Percentiles rank a stretch among this genome's conserved stretches.
Conservation (phyloP, 176 grass and related monocot species). For the Themeda triandra region DNA sequence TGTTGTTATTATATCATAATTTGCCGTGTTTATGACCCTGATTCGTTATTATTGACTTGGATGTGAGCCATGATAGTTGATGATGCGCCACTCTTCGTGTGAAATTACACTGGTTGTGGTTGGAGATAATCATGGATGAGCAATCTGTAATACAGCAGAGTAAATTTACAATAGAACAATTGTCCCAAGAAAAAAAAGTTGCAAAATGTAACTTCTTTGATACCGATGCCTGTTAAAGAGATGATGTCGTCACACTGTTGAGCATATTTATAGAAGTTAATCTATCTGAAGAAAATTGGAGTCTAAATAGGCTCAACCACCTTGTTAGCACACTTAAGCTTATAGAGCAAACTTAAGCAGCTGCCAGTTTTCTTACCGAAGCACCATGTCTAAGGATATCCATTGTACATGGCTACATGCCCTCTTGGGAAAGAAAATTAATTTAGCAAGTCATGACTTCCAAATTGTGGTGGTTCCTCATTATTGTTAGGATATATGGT, state of each 20-base stretch:
- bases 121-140: not conserved
- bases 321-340: not conserved
- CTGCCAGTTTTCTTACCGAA: not conserved
- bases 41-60: not conserved
- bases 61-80: not conserved
- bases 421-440: no score
- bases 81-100: not conserved
- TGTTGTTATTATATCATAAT: not conserved
- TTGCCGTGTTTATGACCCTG: not conserved
- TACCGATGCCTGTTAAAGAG: not conserved
- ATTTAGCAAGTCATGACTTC: not conserved
- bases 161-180: not conserved
- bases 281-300: not conserved
- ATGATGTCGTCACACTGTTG: not conserved
- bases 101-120: not conserved
- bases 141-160: not conserved
- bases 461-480: not conserved
- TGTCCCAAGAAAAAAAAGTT: not conserved
- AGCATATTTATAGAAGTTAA: not conserved
- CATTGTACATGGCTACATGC: no score
- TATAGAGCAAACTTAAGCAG: not conserved
- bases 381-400: not conserved
- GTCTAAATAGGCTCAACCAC: not conserved
- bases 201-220: not conserved
- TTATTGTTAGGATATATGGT: no score